A percentile compares a stretch with the other conserved stretches of the same genome.
Conservation (phyloP, 2,329 filamentous ascomycete genomes). For the Penicillium sp. region DNA sequence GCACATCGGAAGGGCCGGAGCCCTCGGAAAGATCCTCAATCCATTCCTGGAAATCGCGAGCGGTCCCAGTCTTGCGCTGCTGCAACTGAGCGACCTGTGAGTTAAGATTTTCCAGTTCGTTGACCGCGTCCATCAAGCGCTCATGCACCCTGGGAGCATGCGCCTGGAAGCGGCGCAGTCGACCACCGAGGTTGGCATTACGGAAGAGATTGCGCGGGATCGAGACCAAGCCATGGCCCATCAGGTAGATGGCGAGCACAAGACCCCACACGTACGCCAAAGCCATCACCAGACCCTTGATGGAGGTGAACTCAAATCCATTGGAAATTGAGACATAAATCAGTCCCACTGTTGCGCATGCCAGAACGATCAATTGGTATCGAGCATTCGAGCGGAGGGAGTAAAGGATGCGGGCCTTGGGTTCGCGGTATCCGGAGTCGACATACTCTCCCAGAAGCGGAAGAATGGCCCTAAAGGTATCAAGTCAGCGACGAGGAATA, state of each 20-base stretch:
- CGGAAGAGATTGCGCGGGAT: conserved; percentile 77
- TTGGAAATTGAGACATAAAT: conserved; percentile 79
- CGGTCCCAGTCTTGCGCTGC: conserved; percentile 72
- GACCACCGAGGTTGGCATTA: conserved; percentile 69
- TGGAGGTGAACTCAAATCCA: conserved; percentile 63
- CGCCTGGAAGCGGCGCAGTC: conserved; percentile 68
- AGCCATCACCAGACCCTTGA: conserved; percentile 87
- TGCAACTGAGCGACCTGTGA: conserved; percentile 72
- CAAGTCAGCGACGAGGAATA: conserved; percentile 3
- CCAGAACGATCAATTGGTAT: conserved; percentile 77
- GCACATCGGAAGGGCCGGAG: conserved; percentile 61
- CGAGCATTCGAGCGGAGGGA: conserved; percentile 81
- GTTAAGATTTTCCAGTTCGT: conserved; percentile 75
- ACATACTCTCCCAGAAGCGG: conserved; percentile 91
- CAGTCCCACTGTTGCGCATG: conserved; percentile 63
- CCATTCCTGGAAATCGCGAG: conserved; percentile 78
- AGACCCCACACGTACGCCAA: conserved; percentile 92
- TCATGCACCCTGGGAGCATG: conserved; percentile 80
- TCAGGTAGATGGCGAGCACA: conserved; percentile 86
- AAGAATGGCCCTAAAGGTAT: conserved; percentile 66
- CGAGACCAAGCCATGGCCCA: conserved; percentile 93
- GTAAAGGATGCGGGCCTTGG: conserved; percentile 73
- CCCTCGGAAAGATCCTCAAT: conserved; percentile 88
- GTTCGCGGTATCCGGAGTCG: conserved; percentile 87
- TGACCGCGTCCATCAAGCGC: conserved; percentile 75